Base-by-base conservation (phyloP, 2,329 filamentous ascomycete genomes). In the Colletotrichum graminicola region DNA sequence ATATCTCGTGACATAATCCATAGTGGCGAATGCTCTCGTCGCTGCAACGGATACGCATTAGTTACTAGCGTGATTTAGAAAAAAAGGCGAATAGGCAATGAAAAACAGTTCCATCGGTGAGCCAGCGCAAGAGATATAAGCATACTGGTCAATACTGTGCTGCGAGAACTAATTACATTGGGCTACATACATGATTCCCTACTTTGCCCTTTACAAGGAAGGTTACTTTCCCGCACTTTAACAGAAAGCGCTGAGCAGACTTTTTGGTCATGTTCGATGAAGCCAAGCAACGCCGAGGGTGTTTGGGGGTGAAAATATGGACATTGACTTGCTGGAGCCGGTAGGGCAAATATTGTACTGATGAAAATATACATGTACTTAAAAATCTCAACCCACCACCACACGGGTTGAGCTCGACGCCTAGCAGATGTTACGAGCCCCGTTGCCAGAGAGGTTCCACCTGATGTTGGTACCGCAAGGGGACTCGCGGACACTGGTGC, bases 381-480 rank as follows among this genome's bases (percentile, higher is more conserved):
- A n/a, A n/a, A n/a, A n/a, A n/a, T n/a, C n/a, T n/a, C n/a, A n/a
- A n/a, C n/a, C n/a, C n/a, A n/a, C n/a, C n/a, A 29, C n/a, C 34
- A 26, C 47, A 26, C 18, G 1, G 5, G 4, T 8, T 32, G 16
- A 11, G 5, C 23, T 18, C 12, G 34, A 21, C 61, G 32, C 26
- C 41, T 76, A 85, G 74, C 85, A 87, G 43, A 87, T 76, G 62
- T 79, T 79, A 75, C 79, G 76, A 5, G 72, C 74, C 0, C 80
- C 87, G 61, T 83, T 84, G 0, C 87, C 87, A 3, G 83, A 79
- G 21, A 89, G 78, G 1, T 74, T 82, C 83, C 86, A 88, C 64
- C 76, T 85, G 21, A 82, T 85, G 63, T 89, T 89, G 3, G 83
- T 81, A 6, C 84, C 86, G 55, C 88, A 90, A 7, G 88, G 88